Percentiles rank a stretch among this genome's conserved stretches.
Evolutionary conservation across 1,139 yeast species (phyloP).

Genomic region (Candida neerlandica): DNA sequence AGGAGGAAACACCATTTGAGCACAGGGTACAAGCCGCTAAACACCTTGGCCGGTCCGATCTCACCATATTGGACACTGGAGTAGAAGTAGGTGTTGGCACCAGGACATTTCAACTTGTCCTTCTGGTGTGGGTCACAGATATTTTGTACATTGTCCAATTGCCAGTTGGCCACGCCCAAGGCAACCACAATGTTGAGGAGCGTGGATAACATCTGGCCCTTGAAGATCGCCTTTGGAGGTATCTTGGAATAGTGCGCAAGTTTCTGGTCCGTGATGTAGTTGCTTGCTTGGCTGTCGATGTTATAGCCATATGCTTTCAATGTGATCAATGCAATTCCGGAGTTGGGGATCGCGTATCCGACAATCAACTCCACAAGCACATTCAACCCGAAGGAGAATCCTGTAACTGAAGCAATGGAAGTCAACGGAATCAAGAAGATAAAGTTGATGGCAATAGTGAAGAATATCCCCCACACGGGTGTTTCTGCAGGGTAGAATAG

Average conservation of each 20-base stretch:
- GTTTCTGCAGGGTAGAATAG: conserved; percentile 38
- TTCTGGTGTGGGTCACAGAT: conserved; percentile 30
- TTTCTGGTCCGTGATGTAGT: conserved; percentile 39
- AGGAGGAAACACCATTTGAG: conserved; percentile 37
- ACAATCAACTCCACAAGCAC: conserved; percentile 44
- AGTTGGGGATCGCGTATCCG: conserved; percentile 42
- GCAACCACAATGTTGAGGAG: conserved; percentile 28
- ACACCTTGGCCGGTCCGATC: conserved; percentile 38
- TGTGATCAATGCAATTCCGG: conserved; percentile 41
- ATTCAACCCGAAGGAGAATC: conserved; percentile 40
- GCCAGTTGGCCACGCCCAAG: conserved; percentile 33
- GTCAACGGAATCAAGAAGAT: conserved; percentile 39
- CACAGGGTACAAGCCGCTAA: conserved; percentile 34
- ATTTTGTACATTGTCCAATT: conserved; percentile 26
- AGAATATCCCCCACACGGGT: conserved; percentile 40
- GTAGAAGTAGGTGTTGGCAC: conserved; percentile 33
- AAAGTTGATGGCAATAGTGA: conserved; percentile 38
- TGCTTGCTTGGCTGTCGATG: conserved; percentile 39
- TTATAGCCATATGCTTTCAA: conserved; percentile 42
- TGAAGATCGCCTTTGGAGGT: conserved; percentile 38
- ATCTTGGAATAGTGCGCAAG: conserved; percentile 37
- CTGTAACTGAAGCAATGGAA: conserved; percentile 40
- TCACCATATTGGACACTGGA: conserved; percentile 40
- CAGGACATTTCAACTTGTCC: conserved; percentile 36
- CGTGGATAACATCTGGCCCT: conserved; percentile 35